Percentiles rank a stretch among this genome's conserved stretches.
phyloP scores from a whole-genome alignment of 1,139 yeast species.

The Scheffersomyces titani region DNA sequence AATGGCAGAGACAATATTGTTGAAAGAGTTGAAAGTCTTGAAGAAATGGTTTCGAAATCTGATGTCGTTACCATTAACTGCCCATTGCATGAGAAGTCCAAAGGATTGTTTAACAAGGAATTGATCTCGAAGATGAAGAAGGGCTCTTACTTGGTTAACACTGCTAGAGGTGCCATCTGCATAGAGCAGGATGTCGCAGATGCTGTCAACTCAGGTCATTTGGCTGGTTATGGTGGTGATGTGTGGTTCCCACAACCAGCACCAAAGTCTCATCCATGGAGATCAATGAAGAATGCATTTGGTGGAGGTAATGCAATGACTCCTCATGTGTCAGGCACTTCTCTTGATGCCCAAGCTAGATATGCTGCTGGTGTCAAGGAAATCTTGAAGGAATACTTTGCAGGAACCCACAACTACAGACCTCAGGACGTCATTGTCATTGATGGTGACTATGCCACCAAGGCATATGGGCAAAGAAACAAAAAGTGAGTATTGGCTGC shows the following conservation, averaged over 20 bases:
- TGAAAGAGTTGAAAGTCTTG: slow-evolving; percentile 62
- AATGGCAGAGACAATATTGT: slow-evolving; percentile 43
- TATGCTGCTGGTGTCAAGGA: slow-evolving; percentile 69
- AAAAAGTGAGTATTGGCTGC: slow-evolving; percentile 2
- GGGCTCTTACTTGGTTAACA: slow-evolving; percentile 78
- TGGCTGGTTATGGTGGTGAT: slow-evolving; percentile 83
- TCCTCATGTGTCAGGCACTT: slow-evolving; percentile 80
- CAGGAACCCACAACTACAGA: slow-evolving; percentile 64
- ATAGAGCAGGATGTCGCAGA: slow-evolving; percentile 74
- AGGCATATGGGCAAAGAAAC: slow-evolving; percentile 63
- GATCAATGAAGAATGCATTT: slow-evolving; percentile 61
- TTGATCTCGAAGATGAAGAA: slow-evolving; percentile 71
- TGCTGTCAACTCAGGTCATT: slow-evolving; percentile 67
- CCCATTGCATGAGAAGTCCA: slow-evolving; percentile 72
- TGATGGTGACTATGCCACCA: slow-evolving; percentile 73
- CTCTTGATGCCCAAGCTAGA: slow-evolving; percentile 76
- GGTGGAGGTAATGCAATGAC: slow-evolving; percentile 87
- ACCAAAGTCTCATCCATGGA: slow-evolving; percentile 76
- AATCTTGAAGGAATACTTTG: slow-evolving; percentile 64
- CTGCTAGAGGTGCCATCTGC: slow-evolving; percentile 84
- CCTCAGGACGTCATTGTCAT: slow-evolving; percentile 74
- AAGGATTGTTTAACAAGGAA: slow-evolving; percentile 68
- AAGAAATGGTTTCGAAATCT: slow-evolving; percentile 66
- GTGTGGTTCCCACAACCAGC: slow-evolving; percentile 87
- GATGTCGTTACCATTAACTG: slow-evolving; percentile 79